Evolutionary conservation across 2,329 filamentous ascomycete species (phyloP).

Genomic region (Neoascochyta sp.): DNA sequence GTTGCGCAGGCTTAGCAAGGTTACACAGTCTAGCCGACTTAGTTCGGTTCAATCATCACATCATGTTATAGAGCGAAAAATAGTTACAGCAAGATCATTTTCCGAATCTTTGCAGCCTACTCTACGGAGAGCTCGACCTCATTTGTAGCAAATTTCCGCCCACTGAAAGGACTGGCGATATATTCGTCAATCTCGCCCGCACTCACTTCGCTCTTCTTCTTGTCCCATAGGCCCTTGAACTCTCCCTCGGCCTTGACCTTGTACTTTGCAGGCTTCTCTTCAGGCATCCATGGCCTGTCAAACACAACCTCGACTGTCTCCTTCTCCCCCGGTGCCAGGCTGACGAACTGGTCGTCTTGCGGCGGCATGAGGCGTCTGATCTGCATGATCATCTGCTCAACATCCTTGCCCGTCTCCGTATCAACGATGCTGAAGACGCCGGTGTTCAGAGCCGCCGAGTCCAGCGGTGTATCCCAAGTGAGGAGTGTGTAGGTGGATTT

Average conservation of each 20-base stretch:
- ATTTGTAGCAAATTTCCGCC: conserved; percentile 22
- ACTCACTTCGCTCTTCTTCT: conserved; percentile 16
- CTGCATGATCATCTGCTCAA: conserved; percentile 31
- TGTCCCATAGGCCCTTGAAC: conserved; percentile 38
- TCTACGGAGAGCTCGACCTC: conserved; percentile 13
- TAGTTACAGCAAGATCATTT: no score
- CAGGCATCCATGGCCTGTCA: conserved; percentile 38
- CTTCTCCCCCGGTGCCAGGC: conserved; percentile 34
- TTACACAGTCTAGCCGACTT: no score
- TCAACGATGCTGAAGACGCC: conserved; percentile 38
- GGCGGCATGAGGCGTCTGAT: conserved; percentile 40
- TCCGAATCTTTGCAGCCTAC: no score
- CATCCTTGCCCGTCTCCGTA: conserved; percentile 20
- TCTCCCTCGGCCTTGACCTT: conserved; percentile 34
- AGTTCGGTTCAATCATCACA: no score
- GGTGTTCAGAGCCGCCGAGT: conserved; percentile 36
- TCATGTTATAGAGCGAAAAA: no score
- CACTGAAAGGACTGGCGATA: conserved; percentile 20
- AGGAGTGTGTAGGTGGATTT: conserved; percentile 35
- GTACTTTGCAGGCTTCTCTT: conserved; percentile 34
- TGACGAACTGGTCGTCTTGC: conserved; percentile 32
- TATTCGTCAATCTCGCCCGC: conserved; percentile 27
- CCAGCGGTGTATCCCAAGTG: conserved; percentile 43
- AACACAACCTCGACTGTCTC: conserved; percentile 37
- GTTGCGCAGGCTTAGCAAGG: no score